Percentiles rank a stretch among this genome's conserved stretches.
phyloP scores from a whole-genome alignment of 2,329 filamentous ascomycete genomes.

The Pseudomassariella vexata region DNA sequence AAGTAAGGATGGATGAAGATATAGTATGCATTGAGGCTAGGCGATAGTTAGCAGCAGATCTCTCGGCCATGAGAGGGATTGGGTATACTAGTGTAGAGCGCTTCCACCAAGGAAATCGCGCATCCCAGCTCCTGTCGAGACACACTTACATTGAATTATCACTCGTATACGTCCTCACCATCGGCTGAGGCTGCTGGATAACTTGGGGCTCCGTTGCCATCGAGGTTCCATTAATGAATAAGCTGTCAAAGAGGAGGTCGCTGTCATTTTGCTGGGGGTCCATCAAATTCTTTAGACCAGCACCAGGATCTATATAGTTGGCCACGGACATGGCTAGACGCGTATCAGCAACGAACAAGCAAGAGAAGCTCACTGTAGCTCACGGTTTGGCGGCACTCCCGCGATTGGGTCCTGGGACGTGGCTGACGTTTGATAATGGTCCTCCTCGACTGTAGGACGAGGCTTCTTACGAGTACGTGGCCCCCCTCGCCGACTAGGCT shows the following conservation, averaged over 20 bases:
- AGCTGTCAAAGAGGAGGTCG: slow-evolving; percentile 40
- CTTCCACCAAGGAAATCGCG: neutral
- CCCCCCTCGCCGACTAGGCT: slow-evolving; percentile 36
- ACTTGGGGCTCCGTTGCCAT: slow-evolving; percentile 9
- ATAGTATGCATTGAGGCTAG: slow-evolving; percentile 43
- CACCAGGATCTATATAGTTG: slow-evolving; percentile 39
- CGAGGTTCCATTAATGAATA: slow-evolving; percentile 26
- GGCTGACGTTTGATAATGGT: slow-evolving; percentile 19
- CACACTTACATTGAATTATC: slow-evolving; percentile 31
- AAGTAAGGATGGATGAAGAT: slow-evolving; percentile 46
- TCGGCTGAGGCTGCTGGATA: slow-evolving; percentile 16
- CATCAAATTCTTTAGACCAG: slow-evolving; percentile 38
- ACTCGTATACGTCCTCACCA: slow-evolving; percentile 36
- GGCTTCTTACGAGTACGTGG: slow-evolving; percentile 36
- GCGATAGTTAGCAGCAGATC: neutral
- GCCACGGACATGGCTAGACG: slow-evolving; percentile 30
- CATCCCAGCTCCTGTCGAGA: neutral
- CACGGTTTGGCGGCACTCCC: slow-evolving; percentile 24
- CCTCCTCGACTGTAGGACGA: slow-evolving; percentile 18
- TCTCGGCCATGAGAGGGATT: too few species aligned
- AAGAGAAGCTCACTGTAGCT: slow-evolving; percentile 11
- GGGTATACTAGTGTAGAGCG: neutral
- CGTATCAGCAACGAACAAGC: slow-evolving; percentile 6
- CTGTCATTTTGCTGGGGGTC: slow-evolving; percentile 40
- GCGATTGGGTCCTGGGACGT: slow-evolving; percentile 21